These are phyloP conservation scores for Albifimbria verrucaria DNA, from an alignment of 2,329 filamentous ascomycete species.

Conservation along the genomic window DNA sequence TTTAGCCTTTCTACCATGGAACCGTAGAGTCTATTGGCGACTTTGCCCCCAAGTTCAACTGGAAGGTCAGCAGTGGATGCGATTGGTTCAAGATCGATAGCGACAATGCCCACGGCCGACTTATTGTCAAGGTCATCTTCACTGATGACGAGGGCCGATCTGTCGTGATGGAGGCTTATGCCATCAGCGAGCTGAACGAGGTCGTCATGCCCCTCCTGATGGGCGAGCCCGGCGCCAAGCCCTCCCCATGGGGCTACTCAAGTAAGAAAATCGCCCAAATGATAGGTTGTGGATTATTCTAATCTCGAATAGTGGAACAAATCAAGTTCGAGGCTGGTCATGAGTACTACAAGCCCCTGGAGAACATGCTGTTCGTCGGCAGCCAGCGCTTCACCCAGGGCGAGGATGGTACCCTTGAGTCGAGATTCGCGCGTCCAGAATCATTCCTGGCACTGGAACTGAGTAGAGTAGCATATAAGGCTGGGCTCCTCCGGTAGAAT, in stretches of 20 bases:
- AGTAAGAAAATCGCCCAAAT: neutral
- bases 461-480: no score
- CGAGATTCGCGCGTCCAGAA: neutral
- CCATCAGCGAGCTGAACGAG: conserved; percentile 1
- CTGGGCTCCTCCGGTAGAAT: no score
- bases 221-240: conserved; percentile 1
- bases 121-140: neutral
- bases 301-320: neutral
- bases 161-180: neutral
- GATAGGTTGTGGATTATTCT: neutral
- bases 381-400: neutral
- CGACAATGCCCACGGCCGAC: conserved; percentile 2
- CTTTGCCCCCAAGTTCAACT: conserved; percentile 3
- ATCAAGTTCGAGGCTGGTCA: conserved; percentile 2
- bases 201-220: neutral
- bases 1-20: neutral
- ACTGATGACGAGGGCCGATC: conserved; percentile 2
- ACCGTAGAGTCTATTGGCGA: conserved; percentile 1
- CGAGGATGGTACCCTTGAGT: neutral
- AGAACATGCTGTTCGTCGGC: neutral
- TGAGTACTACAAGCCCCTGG: neutral
- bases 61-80: neutral
- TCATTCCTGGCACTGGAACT: neutral
- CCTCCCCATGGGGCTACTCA: neutral
- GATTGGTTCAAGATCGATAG: conserved; percentile 3